Percentiles rank a stretch among this genome's conserved stretches.
These are phyloP conservation scores for Monilinia vaccinii-corymbosi DNA, from an alignment of 2,329 filamentous ascomycete species.

Conservation along the genomic window DNA sequence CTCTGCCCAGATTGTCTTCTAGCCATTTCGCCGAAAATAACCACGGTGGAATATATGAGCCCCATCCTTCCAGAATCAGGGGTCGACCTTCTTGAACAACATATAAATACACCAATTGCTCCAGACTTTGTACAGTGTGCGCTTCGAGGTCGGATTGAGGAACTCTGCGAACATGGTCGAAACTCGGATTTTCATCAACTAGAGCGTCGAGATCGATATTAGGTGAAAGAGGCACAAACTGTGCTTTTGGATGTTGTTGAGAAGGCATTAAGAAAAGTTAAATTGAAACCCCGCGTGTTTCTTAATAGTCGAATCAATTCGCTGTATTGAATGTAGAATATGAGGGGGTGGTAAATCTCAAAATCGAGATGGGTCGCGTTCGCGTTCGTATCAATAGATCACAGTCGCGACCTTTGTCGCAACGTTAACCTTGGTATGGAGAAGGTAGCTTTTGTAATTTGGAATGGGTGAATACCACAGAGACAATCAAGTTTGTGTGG, in stretches of 20 bases:
- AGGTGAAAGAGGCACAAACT: constrained; percentile 85
- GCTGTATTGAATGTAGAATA: neutral
- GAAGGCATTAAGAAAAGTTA: constrained; percentile 53
- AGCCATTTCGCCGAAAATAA: constrained; percentile 80
- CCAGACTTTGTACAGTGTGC: constrained; percentile 70
- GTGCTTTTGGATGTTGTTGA: constrained; percentile 68
- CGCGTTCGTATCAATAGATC: neutral
- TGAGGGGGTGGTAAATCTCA: neutral
- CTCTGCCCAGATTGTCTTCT: constrained; percentile 66
- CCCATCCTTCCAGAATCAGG: constrained; percentile 83
- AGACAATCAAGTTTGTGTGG: neutral
- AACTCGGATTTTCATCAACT: constrained; percentile 72
- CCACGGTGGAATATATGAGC: constrained; percentile 61
- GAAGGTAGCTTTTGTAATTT: neutral
- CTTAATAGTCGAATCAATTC: neutral
- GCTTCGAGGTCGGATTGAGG: constrained; percentile 68
- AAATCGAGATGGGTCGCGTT: neutral
- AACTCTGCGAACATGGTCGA: constrained; percentile 78
- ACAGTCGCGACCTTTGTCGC: neutral
- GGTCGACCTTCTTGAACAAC: constrained; percentile 83
- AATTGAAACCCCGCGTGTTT: neutral
- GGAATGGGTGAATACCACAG: neutral
- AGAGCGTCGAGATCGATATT: constrained; percentile 69
- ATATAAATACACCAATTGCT: constrained; percentile 70
- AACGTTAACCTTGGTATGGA: neutral